Evolutionary conservation across 129 eudicot species (phyloP), one percentile per base, ranked within the genome.

Genomic region (Tanacetum coccineum): DNA sequence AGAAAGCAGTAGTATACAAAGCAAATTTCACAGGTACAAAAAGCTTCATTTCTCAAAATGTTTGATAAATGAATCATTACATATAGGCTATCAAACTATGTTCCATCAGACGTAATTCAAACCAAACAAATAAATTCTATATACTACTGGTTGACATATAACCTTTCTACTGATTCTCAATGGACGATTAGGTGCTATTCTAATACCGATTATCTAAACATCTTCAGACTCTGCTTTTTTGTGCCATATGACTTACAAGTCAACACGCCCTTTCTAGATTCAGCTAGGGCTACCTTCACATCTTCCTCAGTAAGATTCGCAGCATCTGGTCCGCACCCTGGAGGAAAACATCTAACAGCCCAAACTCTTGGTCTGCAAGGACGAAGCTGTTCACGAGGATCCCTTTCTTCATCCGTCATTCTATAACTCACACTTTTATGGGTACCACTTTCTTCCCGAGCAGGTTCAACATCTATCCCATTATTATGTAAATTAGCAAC

Each of bases 1-100:
- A 93, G 84, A 93, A 93, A 82, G 99, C 96, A 15, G 99, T 93
- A 49, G 99, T 96, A 4, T 93, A 86, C 81, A 93, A 82, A 80
- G 96, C 99, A 18, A 93, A 93, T 71, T 93, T 93, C 77, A 80
- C 89, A 60, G 99, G 98, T 92, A 75, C 25, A 39, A 39, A 30
- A 13, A 18, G 19, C 68, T 60, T 42, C 47, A 55, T 39, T 30
- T 19, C 15, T 49, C 20, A 6, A 63, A 21, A 1, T 18, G 47
- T 45, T 14, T 18, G 6, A 48, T 53, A 13, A 9, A 22, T 17
- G n/a, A 64, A 5, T 25, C 26, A n/a, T 51, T 46, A n/a, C 17
- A 20, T 19, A 52, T 11, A 30, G 40, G 22, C 28, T 56, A 44
- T 68, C 26, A 28, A 59, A 52, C 49, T 13, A 49, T 36, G 36